Evolutionary conservation across 2,329 filamentous ascomycete species (phyloP).

Genomic region (Apiospora sp.): DNA sequence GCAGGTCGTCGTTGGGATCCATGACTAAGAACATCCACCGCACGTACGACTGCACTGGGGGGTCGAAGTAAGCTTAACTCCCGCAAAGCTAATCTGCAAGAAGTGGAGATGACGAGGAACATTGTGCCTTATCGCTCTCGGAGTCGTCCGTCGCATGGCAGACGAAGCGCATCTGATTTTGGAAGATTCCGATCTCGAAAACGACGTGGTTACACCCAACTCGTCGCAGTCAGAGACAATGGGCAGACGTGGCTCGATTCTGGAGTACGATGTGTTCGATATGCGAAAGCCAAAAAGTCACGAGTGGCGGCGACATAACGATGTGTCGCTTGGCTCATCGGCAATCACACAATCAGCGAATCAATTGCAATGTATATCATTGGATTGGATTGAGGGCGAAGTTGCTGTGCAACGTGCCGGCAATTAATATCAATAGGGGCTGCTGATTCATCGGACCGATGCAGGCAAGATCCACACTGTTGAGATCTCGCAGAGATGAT

Average conservation of each 20-base stretch:
- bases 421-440: not conserved
- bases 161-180: not conserved
- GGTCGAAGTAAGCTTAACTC: constrained; percentile 19
- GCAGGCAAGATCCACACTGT: not conserved
- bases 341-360: not conserved
- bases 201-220: not conserved
- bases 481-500: constrained; percentile 17
- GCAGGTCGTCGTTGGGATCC: not conserved
- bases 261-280: not conserved
- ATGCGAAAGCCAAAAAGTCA: not conserved
- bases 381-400: not conserved
- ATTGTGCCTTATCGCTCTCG: not conserved
- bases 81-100: constrained; percentile 19
- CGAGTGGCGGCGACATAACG: not conserved
- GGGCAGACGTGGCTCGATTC: constrained; percentile 13
- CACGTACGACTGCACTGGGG: not conserved
- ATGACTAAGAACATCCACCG: constrained; percentile 5
- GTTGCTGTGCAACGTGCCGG: not conserved
- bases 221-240: not conserved
- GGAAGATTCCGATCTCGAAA: not conserved
- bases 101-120: not conserved
- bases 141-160: not conserved
- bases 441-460: constrained; percentile 14
- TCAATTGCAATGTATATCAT: not conserved
- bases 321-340: not conserved